Evolutionary conservation across 176 grass and related monocot species (phyloP), one percentile per base, ranked within the genome.

Genomic region (Musa acuminata): DNA sequence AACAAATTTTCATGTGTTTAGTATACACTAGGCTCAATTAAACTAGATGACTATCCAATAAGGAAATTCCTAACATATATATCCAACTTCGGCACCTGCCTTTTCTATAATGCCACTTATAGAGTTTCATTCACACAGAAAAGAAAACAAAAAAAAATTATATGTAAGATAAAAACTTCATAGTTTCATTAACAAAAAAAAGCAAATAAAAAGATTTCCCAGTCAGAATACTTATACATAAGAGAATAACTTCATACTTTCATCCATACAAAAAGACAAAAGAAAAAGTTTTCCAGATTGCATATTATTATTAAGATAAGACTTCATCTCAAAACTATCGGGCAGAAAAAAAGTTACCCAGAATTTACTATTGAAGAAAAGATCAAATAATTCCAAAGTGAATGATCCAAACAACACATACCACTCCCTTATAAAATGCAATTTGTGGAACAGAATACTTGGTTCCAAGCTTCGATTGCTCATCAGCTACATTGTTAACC

Each of bases 391-490:
- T 22, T 73, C 51, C 19, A 23, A 9, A 49, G 12, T 43, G 57
- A 67, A 12, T 70, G 11, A 29, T 29, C 67, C 64, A 54, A 59
- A 75, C 25, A 25, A 35, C 50, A 54, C 80, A n/a, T 89, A 93
- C 95, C 87, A 98, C 69, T 51, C 85, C 95, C 80, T 93, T 98
- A 84, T 91, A 98, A 82, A 85, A 93, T 53, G 95, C 86, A 77
- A 98, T 89, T 60, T 98, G 88, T 65, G 90, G 88, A 74, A 90
- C 80, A 1, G 90, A 98, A 82, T 93, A 98, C 66, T 87, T 91
- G 26, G 94, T 87, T 11, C 88, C 90, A n/a, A 93, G 84, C 79
- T 89, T 93, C 19, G 90, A 93, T 79, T 93, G 88, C 55, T 93
- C 86, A 8, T 93, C 86, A 43, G 72, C 80, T 52, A 98, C 85